Conservation (phyloP, 768 basidiomycete genomes). For the Mycena rebaudengoi region DNA sequence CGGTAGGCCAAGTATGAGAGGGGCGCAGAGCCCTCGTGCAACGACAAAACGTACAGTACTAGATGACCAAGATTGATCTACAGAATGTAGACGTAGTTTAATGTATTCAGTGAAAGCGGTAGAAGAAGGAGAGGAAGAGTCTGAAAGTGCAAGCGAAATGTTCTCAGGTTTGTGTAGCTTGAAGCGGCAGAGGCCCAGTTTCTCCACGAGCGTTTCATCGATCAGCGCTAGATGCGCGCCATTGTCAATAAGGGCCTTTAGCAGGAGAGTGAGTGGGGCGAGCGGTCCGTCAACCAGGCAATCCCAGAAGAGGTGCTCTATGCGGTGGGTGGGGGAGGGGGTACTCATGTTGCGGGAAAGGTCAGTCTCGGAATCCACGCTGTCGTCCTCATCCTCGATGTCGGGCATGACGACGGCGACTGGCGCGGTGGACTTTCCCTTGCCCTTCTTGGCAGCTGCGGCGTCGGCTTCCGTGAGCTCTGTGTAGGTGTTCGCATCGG, state of each 20-base stretch:
- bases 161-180: neutral
- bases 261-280: neutral
- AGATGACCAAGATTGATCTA: neutral
- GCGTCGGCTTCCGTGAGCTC: conserved; percentile 9
- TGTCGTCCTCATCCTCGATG: neutral
- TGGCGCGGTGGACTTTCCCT: too few relatives aligned
- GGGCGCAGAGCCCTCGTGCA: neutral
- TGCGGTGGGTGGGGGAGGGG: neutral
- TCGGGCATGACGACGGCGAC: neutral
- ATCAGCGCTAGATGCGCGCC: neutral
- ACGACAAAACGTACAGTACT: neutral
- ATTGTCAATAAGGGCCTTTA: neutral
- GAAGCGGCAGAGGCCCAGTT: neutral
- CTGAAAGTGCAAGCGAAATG: neutral
- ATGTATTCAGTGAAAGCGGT: neutral
- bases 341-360: too few relatives aligned
- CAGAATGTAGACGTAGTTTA: neutral
- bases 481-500: conserved; percentile 17
- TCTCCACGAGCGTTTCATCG: neutral
- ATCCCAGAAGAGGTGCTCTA: neutral
- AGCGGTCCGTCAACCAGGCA: neutral
- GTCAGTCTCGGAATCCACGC: neutral
- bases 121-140: neutral
- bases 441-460: neutral
- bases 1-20: neutral